Base-by-base conservation (phyloP, 2,329 filamentous ascomycete species). In the Colletotrichum tabaci region DNA sequence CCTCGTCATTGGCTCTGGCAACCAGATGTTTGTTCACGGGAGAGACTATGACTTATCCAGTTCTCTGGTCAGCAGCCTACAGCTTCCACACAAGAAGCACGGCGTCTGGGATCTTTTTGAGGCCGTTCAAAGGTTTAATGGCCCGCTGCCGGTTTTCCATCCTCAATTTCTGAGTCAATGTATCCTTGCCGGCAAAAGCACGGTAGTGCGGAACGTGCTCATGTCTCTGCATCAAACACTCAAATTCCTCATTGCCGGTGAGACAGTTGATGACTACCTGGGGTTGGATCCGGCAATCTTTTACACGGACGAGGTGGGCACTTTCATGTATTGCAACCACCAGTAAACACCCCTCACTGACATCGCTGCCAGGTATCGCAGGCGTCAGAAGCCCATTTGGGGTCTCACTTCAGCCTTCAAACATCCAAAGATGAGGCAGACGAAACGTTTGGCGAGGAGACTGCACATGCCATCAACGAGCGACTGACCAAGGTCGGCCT, bases 121-220 rank as follows among this genome's bases (percentile, higher is more conserved):
- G 49, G 88, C 95, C 10, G 93, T 97, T 13, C 93, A 93, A 75
- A 87, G 93, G 72, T 86, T 98, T 60, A 98, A 98, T 77, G 94
- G 94, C 0, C 93, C 95, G 2, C 84, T 98, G 8, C 94, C 96
- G 0, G 87, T 97, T 2, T 99, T 97, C 76, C 96, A 99, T 77
- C 96, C 96, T 0, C 94, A 97, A 77, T 94, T 98, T 70, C 83
- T 98, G 35, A 93, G 93, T 63, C 94, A 98, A 80, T 96, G 93
- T 76, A 94, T 97, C 47, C 85, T 98, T 35, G 89, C 91, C 23
- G 96, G 95, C 0, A 97, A 97, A 79, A 87, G 88, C 44, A 79
- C 82, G 4, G 81, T 94, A 7, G 94, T 96, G 2, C 92, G 94
- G 75, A 87, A 86, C 12, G 90, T 98, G 12, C 81, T 98, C 38